Base-by-base conservation (phyloP, 345 rosid species). In the Eucalyptus cloeziana region DNA sequence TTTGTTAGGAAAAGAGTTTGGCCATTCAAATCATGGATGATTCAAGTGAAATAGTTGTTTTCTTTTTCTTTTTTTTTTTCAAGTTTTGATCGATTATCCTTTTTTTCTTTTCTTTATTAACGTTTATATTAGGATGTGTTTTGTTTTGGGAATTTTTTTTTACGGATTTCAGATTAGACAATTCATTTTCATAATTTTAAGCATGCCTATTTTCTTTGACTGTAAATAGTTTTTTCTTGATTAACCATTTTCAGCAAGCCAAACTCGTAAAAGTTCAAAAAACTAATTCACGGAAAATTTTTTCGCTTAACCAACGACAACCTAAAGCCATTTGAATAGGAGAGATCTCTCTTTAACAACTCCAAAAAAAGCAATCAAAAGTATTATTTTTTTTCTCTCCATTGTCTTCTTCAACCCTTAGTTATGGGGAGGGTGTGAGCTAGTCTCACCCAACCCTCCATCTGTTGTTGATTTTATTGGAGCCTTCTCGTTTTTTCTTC, bases 401-500 rank as follows among this genome's bases (percentile, higher is more conserved):
- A 8, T 4, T 8, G 25, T 54, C 60, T 54, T 22, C 60, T 8
- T 54, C 60, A 21, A 54, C 8, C 54, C 0, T 51, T 0, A 51
- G 4, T 0, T 17, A 17, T 17, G 56, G 24, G 22, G 24, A 52
- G 56, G 62, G 62, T 22, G 0, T 56, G 27, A 9, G 27, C 6
- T 56, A 56, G 27, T 56, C 30, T 56, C 62, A 24, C 30, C 62
- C 30, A 22, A 0, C 30, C 62, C 62, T 56, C 6, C 62, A 56
- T 56, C 5, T 4, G 0, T 24, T 24, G 0, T 56, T 24, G 0
- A 56, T 24, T 56, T 56, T 56, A 22, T 56, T 56, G 12, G 6
- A 56, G 12, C 30, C 0, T 56, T 56, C 27, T 56, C 0, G 0
- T 56, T 24, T 56, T 56, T 56, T 56, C 27, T 56, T 56, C 13